These are phyloP conservation scores for Plasmodium vivax DNA, from an alignment of 169 alveolate species.

Conservation along the genomic window DNA sequence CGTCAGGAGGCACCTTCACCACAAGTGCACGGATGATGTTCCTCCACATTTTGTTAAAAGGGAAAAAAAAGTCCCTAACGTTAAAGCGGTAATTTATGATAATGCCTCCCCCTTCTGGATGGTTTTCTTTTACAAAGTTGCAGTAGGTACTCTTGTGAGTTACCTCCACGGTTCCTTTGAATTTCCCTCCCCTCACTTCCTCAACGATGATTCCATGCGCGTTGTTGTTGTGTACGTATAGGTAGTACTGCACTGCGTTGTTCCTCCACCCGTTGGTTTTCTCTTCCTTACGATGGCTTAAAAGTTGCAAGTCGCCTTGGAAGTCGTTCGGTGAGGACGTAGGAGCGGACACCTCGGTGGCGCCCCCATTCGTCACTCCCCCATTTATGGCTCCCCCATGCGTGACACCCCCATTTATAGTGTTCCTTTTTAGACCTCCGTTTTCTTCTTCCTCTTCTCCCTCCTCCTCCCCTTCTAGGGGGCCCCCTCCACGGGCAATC, in stretches of 20 bases:
- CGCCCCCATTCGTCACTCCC: too few species aligned
- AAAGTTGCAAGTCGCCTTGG: not conserved
- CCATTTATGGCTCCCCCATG: not conserved
- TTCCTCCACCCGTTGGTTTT: not conserved
- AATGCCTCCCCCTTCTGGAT: not conserved
- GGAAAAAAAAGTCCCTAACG: conserved; percentile 29
- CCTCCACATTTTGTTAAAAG: conserved; percentile 43
- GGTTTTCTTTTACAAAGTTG: conserved; percentile 14
- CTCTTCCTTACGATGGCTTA: not conserved
- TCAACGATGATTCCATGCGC: conserved; percentile 12
- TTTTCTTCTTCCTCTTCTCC: not conserved
- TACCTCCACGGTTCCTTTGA: not conserved
- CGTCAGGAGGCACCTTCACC: conserved; percentile 16
- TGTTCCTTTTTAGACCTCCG: not conserved
- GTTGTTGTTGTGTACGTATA: conserved; percentile 56
- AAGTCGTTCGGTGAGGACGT: not conserved
- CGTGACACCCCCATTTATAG: not conserved
- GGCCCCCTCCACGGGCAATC: not conserved
- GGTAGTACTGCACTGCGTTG: not conserved
- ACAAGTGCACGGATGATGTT: not conserved
- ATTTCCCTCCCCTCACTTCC: not conserved
- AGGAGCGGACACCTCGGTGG: not conserved
- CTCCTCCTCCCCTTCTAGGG: not conserved
- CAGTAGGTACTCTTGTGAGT: conserved; percentile 35
- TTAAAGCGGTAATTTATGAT: conserved; percentile 19